A percentile compares a stretch with the other conserved stretches of the same genome.
Evolutionary conservation across 2,329 filamentous ascomycete species (phyloP).

Genomic region (Thelonectria blattea): DNA sequence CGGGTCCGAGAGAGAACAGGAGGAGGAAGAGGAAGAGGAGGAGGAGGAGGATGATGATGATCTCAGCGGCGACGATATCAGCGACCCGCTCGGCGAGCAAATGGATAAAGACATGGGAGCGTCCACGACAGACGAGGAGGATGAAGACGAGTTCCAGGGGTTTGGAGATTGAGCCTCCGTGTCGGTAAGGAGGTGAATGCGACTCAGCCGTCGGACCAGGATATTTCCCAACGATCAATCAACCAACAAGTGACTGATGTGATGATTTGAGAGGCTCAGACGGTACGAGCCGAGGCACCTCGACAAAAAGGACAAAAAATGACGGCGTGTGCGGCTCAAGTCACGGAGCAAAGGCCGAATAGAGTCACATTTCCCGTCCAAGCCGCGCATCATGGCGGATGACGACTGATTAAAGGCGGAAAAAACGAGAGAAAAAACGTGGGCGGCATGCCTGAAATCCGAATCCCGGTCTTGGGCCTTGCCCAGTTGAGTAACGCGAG

Average conservation of each 20-base stretch:
- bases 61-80: conserved; percentile 17
- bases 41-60: conserved; percentile 32
- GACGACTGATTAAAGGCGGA: neutral
- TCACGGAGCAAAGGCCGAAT: conserved; percentile 5
- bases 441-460: conserved; percentile 16
- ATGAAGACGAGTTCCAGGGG: conserved; percentile 37
- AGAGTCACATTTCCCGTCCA: conserved; percentile 20
- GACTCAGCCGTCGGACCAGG: conserved; percentile 4
- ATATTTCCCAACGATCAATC: neutral
- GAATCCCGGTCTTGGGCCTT: conserved; percentile 23
- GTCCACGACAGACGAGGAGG: conserved; percentile 11
- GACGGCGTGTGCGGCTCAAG: conserved; percentile 5
- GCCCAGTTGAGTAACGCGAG: neutral
- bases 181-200: conserved; percentile 8
- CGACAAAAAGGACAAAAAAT: neutral
- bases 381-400: conserved; percentile 12
- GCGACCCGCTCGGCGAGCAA: conserved; percentile 17
- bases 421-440: neutral
- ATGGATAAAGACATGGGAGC: conserved; percentile 25
- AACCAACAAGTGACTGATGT: neutral
- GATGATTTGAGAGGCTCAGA: conserved; percentile 5
- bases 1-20: conserved; percentile 27
- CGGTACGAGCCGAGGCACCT: conserved; percentile 10
- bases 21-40: conserved; percentile 37
- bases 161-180: conserved; percentile 31